Percentiles rank a stretch among this genome's conserved stretches.
phyloP scores from a whole-genome alignment of 2,329 filamentous ascomycete genomes.

The Stagonosporopsis cucurbitacearum region DNA sequence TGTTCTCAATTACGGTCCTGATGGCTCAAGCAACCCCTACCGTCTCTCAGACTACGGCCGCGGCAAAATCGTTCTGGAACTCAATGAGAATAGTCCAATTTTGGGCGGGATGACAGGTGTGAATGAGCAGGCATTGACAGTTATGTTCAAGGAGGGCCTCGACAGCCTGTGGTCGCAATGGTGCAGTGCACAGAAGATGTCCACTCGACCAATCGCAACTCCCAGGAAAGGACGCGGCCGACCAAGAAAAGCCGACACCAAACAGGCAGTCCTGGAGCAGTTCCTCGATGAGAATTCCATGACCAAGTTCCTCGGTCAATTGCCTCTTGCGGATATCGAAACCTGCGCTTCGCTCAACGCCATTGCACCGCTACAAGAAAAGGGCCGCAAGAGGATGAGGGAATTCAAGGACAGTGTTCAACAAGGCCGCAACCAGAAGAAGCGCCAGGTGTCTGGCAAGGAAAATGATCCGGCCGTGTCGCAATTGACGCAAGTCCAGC shows the following conservation, averaged over 20 bases:
- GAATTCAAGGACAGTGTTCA: constrained; percentile 70
- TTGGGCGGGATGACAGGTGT: constrained; percentile 40
- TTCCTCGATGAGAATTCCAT: constrained; percentile 44
- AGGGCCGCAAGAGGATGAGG: constrained; percentile 72
- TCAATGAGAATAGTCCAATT: constrained; percentile 40
- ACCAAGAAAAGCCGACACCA: constrained; percentile 35
- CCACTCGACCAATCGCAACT: constrained; percentile 36
- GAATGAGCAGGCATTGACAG: constrained; percentile 57
- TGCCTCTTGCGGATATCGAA: constrained; percentile 64
- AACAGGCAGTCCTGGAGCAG: constrained; percentile 59
- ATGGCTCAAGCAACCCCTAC: constrained; percentile 44
- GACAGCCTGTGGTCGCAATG: constrained; percentile 55
- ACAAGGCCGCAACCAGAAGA: constrained; percentile 42
- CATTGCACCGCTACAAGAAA: constrained; percentile 65
- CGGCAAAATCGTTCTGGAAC: constrained; percentile 53
- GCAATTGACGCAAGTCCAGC: constrained; percentile 22
- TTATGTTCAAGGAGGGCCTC: constrained; percentile 58
- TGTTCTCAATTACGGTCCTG: constrained; percentile 44
- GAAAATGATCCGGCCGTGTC: constrained; percentile 35
- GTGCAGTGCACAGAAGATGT: constrained; percentile 36
- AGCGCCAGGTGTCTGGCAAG: constrained; percentile 38
- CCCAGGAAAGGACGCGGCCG: constrained; percentile 47
- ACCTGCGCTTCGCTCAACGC: constrained; percentile 60
- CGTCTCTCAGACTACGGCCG: constrained; percentile 53
- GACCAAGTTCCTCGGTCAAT: constrained; percentile 59